Evolutionary conservation across 2,329 filamentous ascomycete genomes (phyloP).

Genomic region (Xylariaceae sp.): DNA sequence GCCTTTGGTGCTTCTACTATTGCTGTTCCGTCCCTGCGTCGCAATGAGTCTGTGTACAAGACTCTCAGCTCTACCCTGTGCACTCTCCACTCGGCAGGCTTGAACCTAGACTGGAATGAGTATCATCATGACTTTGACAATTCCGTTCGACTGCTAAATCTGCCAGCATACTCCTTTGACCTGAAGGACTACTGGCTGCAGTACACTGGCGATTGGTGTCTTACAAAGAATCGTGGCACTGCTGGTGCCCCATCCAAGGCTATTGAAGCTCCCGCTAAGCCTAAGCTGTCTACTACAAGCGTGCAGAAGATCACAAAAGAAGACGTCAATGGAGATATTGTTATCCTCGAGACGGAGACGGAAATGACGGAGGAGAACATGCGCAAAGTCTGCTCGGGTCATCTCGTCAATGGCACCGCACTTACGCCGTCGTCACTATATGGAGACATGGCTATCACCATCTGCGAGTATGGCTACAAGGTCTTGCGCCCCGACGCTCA

Average conservation of each 20-base stretch:
- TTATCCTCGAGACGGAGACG: constrained; percentile 57
- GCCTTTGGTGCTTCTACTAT: constrained; percentile 50
- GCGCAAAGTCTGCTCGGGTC: constrained; percentile 56
- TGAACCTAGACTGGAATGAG: constrained; percentile 61
- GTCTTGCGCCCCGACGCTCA: constrained; percentile 51
- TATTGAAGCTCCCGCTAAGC: constrained; percentile 35
- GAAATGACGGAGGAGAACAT: constrained; percentile 60
- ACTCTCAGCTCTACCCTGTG: constrained; percentile 54
- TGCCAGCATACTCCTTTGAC: constrained; percentile 65
- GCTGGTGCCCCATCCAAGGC: constrained; percentile 38
- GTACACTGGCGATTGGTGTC: constrained; percentile 54
- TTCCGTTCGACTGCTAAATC: constrained; percentile 53
- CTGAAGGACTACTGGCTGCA: constrained; percentile 68
- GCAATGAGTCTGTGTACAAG: constrained; percentile 58
- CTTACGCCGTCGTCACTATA: constrained; percentile 58
- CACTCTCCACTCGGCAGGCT: constrained; percentile 51
- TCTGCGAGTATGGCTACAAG: constrained; percentile 63
- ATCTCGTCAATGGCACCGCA: constrained; percentile 61
- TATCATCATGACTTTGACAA: constrained; percentile 57
- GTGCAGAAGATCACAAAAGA: constrained; percentile 61
- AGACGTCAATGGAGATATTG: constrained; percentile 54
- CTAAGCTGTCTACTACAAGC: constrained; percentile 57
- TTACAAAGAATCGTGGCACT: constrained; percentile 59
- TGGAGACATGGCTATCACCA: constrained; percentile 48
- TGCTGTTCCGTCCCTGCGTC: constrained; percentile 55